Conservation (phyloP, 139 green algal species). For the Chlamydomonas sp. region DNA sequence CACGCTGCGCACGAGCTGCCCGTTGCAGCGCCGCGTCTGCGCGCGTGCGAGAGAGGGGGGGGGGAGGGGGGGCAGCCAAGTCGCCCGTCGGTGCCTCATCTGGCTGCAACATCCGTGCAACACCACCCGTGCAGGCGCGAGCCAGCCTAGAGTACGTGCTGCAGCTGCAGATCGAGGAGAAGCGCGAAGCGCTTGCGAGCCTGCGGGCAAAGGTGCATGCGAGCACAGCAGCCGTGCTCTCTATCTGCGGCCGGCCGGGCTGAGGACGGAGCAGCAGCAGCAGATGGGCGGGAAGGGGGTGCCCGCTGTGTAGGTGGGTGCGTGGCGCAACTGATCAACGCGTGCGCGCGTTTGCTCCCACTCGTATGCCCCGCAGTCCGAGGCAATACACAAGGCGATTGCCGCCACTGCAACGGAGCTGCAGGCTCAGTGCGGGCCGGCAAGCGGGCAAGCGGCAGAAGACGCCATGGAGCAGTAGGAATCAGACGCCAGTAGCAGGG, state of each 20-base stretch:
- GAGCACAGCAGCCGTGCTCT: no score
- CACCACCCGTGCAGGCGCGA: constrained; percentile 24
- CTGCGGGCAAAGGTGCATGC: constrained; percentile 15
- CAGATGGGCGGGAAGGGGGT: neutral
- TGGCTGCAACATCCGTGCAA: neutral
- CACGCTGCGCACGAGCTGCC: neutral
- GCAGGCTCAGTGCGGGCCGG: neutral
- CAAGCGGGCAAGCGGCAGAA: no score
- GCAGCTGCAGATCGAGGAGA: constrained; percentile 25
- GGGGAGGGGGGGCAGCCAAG: no score
- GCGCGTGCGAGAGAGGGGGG: no score
- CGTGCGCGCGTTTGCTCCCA: neutral
- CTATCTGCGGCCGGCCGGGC: no score
- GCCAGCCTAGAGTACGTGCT: constrained; percentile 37
- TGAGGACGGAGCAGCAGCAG: neutral
- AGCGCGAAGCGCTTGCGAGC: constrained; percentile 21
- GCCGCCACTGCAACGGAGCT: neutral
- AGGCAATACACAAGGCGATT: neutral
- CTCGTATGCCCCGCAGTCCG: neutral
- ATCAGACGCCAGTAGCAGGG: no score
- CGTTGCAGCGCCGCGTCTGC: no score
- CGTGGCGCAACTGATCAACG: neutral
- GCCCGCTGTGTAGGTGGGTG: neutral
- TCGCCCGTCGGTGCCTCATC: no score
- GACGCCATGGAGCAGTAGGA: no score